Percentiles rank a stretch among this genome's conserved stretches.
Evolutionary conservation across 169 alveolate species (phyloP).

Genomic region (Plasmodium coatneyi): DNA sequence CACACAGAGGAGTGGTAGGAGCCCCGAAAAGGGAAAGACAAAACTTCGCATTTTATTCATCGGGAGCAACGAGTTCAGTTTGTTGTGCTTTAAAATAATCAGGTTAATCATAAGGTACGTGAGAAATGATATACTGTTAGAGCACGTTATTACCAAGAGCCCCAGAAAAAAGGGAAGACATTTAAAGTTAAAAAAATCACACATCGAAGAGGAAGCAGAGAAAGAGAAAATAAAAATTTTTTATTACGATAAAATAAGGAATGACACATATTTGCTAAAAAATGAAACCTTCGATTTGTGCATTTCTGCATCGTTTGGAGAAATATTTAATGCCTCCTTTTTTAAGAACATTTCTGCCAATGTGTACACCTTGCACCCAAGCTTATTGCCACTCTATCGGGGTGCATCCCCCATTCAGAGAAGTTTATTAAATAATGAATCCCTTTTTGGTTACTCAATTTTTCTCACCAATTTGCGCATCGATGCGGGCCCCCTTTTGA

Average conservation of each 20-base stretch:
- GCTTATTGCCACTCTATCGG: conserved; percentile 51
- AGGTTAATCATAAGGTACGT: conserved; percentile 23
- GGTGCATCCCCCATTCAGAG: conserved; percentile 74
- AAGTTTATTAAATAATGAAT: conserved; percentile 69
- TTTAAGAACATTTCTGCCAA: conserved; percentile 37
- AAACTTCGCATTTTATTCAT: conserved; percentile 14
- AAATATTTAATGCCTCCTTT: conserved; percentile 53
- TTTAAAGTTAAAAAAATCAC: conserved; percentile 14
- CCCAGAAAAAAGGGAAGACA: conserved; percentile 53
- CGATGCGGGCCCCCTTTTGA: conserved; percentile 35
- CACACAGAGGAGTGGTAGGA: neutral
- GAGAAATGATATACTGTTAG: conserved; percentile 41
- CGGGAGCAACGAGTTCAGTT: conserved; percentile 60
- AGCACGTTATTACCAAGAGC: conserved; percentile 50
- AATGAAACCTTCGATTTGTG: conserved; percentile 43
- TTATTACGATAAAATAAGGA: conserved; percentile 57
- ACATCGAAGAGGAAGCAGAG: conserved; percentile 51
- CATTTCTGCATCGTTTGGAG: conserved; percentile 60
- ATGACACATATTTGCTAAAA: conserved; percentile 34
- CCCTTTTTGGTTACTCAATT: conserved; percentile 39
- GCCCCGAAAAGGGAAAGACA: neutral
- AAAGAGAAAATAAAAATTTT: conserved; percentile 30
- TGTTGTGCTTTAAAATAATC: conserved; percentile 36
- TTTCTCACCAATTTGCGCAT: conserved; percentile 39
- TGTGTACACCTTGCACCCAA: conserved; percentile 64